Percentiles rank a stretch among this genome's conserved stretches.
These are phyloP conservation scores for Pulveroboletus sp. DNA, from an alignment of 768 basidiomycete genomes.

Conservation along the genomic window DNA sequence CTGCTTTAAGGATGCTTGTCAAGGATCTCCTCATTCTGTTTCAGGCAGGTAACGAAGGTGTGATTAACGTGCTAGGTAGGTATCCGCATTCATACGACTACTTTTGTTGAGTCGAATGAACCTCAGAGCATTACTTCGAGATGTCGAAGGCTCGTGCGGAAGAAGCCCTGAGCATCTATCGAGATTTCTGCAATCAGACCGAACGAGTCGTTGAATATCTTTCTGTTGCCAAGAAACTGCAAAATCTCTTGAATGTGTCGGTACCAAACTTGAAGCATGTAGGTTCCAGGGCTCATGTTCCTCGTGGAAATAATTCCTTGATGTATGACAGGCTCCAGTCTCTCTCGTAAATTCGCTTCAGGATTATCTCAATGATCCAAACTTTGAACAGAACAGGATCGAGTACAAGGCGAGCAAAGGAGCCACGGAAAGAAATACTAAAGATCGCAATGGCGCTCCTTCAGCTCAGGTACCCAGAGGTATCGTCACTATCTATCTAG, in stretches of 20 bases:
- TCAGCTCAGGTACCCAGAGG: slow-evolving; percentile 15
- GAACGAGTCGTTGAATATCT: slow-evolving; percentile 91
- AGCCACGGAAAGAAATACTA: slow-evolving; percentile 43
- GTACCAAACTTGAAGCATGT: slow-evolving; percentile 93
- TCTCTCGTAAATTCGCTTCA: slow-evolving; percentile 90
- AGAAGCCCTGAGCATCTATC: slow-evolving; percentile 82
- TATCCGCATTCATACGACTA: slow-evolving; percentile 24
- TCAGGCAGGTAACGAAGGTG: slow-evolving; percentile 95
- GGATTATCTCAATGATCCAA: slow-evolving; percentile 94
- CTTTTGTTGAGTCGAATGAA: slow-evolving; percentile 11
- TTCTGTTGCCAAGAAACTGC: slow-evolving; percentile 85
- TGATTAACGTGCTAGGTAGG: slow-evolving; percentile 72
- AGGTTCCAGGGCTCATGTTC: slow-evolving; percentile 21
- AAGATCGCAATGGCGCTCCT: slow-evolving; percentile 6
- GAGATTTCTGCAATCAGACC: slow-evolving; percentile 90
- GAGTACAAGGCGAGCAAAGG: slow-evolving; percentile 87
- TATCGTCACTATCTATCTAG: background rate
- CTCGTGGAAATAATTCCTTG: background rate
- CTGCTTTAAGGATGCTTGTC: slow-evolving; percentile 87
- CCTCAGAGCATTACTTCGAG: slow-evolving; percentile 89
- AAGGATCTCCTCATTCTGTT: slow-evolving; percentile 95
- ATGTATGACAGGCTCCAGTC: slow-evolving; percentile 72
- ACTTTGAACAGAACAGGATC: slow-evolving; percentile 90
- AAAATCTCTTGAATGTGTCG: slow-evolving; percentile 88
- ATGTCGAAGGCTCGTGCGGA: slow-evolving; percentile 94